Percentiles rank a stretch among this genome's conserved stretches.
phyloP scores from a whole-genome alignment of 139 green algal genomes.

The Nannochloris sp. region DNA sequence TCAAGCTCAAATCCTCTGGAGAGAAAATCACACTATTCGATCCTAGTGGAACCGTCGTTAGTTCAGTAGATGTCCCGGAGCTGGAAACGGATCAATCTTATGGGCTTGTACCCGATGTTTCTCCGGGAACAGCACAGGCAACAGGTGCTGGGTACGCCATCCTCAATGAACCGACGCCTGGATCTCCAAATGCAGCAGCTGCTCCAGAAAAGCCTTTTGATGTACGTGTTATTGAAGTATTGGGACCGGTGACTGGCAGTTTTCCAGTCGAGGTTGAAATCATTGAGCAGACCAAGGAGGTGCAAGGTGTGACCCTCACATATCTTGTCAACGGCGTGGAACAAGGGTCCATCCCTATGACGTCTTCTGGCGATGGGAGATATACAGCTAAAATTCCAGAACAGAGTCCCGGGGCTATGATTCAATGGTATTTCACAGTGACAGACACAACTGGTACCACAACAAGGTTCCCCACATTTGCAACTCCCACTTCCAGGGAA shows the following conservation, averaged over 20 bases:
- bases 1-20: constrained; percentile 17
- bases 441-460: constrained; percentile 7
- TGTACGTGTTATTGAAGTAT: neutral
- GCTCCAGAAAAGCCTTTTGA: neutral
- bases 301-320: neutral
- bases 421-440: constrained; percentile 33
- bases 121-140: neutral
- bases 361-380: neutral
- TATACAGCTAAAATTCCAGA: constrained; percentile 28
- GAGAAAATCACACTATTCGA: constrained; percentile 23
- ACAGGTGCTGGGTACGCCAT: neutral
- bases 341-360: constrained; percentile 1
- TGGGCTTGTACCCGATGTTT: neutral
- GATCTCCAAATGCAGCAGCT: neutral
- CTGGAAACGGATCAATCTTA: neutral
- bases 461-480: constrained; percentile 12
- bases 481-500: neutral
- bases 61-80: constrained; percentile 19
- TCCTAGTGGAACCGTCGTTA: constrained; percentile 1
- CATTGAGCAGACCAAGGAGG: neutral
- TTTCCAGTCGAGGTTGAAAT: neutral
- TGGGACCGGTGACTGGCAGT: neutral
- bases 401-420: constrained; percentile 10
- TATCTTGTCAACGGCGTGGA: constrained; percentile 2
- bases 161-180: neutral